Evolutionary conservation across 2,329 filamentous ascomycete genomes (phyloP).

Genomic region (Calonectria hongkongensis): DNA sequence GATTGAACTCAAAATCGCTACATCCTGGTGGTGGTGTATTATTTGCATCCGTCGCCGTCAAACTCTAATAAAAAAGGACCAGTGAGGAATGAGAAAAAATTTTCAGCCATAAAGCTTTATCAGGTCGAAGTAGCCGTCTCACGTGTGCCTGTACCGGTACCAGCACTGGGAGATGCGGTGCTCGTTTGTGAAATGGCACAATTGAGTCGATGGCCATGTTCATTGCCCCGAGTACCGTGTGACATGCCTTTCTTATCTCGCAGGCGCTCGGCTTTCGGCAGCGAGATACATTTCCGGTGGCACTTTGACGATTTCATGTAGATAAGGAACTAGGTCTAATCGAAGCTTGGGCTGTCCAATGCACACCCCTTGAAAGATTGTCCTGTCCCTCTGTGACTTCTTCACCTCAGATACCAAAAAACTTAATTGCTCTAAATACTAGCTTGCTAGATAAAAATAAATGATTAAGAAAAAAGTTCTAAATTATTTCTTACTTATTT

Average conservation of each 20-base stretch:
- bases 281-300: not conserved
- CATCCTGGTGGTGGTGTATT: constrained; percentile 12
- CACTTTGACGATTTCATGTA: not conserved
- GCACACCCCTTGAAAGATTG: no score
- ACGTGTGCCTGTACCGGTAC: not conserved
- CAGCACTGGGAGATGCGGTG: not conserved
- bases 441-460: no score
- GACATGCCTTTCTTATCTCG: not conserved
- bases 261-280: constrained; percentile 9
- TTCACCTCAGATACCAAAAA: no score
- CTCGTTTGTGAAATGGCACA: not conserved
- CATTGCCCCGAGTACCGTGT: not conserved
- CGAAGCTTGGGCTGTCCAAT: not conserved
- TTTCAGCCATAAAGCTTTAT: constrained; percentile 1
- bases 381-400: no score
- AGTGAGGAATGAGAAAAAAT: constrained; percentile 15
- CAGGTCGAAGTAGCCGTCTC: not conserved
- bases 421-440: no score
- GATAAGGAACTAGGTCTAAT: not conserved
- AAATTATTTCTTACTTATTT: no score
- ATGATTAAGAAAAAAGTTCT: no score
- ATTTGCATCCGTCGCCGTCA: constrained; percentile 14
- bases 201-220: not conserved
- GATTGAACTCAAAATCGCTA: constrained; percentile 15
- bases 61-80: constrained; percentile 9